These are phyloP conservation scores for Mucor saturninus DNA, from an alignment of 371 early-diverging fungal genomes.

Conservation along the genomic window DNA sequence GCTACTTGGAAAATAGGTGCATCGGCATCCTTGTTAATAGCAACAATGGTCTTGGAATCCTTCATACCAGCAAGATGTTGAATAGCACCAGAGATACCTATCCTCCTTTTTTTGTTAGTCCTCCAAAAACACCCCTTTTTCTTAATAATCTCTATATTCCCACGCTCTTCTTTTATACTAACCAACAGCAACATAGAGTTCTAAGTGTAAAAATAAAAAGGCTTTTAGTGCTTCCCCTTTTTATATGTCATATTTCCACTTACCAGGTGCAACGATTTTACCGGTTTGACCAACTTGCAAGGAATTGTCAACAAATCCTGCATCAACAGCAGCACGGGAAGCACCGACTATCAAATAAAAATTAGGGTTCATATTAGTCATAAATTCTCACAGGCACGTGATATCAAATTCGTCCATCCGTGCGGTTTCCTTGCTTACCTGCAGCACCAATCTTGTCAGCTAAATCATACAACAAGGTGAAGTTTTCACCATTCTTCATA, in stretches of 20 bases:
- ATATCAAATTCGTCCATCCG: conserved; percentile 1
- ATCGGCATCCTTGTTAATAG: conserved; percentile 98
- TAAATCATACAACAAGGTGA: conserved; percentile 87
- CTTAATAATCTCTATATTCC: not conserved
- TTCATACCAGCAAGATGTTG: conserved; percentile 99
- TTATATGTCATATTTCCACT: conserved; percentile 2
- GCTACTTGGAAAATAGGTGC: conserved; percentile 98
- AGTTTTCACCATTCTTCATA: conserved; percentile 96
- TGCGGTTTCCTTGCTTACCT: conserved; percentile 52
- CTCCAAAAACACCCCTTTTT: not conserved
- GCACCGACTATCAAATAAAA: conserved; percentile 84
- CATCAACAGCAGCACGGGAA: conserved; percentile 98
- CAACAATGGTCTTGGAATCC: conserved; percentile 97
- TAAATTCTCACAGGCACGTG: conserved; percentile 31
- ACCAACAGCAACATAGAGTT: conserved; percentile 94
- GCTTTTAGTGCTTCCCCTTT: not conserved
- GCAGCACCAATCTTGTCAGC: conserved; percentile 96
- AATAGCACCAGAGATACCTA: conserved; percentile 95
- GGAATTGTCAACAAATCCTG: conserved; percentile 95
- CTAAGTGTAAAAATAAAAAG: conserved; percentile 22
- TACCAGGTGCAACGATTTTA: conserved; percentile 95
- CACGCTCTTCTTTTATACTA: conserved; percentile 20
- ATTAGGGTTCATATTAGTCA: not conserved
- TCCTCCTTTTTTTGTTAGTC: not conserved
- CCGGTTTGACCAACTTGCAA: conserved; percentile 98